phyloP scores from a whole-genome alignment of 371 early-diverging fungal genomes.

The Circinella minor region DNA sequence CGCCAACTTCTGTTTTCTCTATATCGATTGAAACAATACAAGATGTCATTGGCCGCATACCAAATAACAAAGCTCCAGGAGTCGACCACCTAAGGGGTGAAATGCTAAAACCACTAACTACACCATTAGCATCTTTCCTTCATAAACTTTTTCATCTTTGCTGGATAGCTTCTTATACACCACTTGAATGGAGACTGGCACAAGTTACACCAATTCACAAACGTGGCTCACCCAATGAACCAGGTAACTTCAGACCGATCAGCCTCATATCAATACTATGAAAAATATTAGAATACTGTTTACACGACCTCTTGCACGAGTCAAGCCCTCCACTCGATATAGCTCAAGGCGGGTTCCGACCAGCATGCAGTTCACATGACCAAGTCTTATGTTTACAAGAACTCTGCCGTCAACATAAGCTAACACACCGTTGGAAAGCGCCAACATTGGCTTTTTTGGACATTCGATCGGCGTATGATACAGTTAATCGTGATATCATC shows the following conservation, averaged over 20 bases:
- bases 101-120: slow-evolving; percentile 26
- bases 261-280: slow-evolving; percentile 21
- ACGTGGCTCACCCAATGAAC: slow-evolving; percentile 19
- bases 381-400: slow-evolving; percentile 12
- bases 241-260: slow-evolving; percentile 28
- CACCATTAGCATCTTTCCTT: slow-evolving; percentile 2
- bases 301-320: not conserved
- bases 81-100: slow-evolving; percentile 23
- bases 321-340: slow-evolving; percentile 13
- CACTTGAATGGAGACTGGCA: slow-evolving; percentile 13
- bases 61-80: slow-evolving; percentile 28
- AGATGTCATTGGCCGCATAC: slow-evolving; percentile 5
- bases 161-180: slow-evolving; percentile 16
- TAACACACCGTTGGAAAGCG: not conserved
- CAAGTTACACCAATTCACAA: slow-evolving; percentile 29
- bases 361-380: slow-evolving; percentile 2
- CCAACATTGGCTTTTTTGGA: slow-evolving; percentile 26
- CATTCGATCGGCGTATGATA: slow-evolving; percentile 29
- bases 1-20: not conserved
- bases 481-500: slow-evolving; percentile 17
- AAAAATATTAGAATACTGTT: slow-evolving; percentile 19
- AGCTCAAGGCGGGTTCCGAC: slow-evolving; percentile 40
- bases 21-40: not conserved
- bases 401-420: slow-evolving; percentile 1
- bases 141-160: slow-evolving; percentile 8